phyloP scores from a whole-genome alignment of 2,329 filamentous ascomycete genomes.

The Penicillium sp. region DNA sequence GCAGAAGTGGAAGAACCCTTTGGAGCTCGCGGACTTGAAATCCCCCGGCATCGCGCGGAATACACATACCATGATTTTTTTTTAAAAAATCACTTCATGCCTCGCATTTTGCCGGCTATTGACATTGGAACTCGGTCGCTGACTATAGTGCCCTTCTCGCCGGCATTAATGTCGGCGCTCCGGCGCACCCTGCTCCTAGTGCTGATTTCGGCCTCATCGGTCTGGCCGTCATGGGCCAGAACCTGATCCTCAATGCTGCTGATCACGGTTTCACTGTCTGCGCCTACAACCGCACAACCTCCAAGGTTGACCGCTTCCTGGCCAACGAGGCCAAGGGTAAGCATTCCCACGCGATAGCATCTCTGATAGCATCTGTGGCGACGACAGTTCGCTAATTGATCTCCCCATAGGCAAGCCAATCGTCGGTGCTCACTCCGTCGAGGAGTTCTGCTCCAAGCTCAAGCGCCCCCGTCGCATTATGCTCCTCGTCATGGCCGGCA shows the following conservation, averaged over 20 bases:
- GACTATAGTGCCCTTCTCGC: conserved; percentile 71
- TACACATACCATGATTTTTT: conserved; percentile 1
- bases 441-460: conserved; percentile 95
- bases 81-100: neutral
- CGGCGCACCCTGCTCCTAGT: conserved; percentile 58
- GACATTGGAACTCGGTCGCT: conserved; percentile 41
- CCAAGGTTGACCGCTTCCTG: conserved; percentile 96
- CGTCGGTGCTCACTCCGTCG: conserved; percentile 85
- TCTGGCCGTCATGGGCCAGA: conserved; percentile 88
- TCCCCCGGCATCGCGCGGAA: conserved; percentile 2
- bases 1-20: neutral
- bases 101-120: conserved; percentile 28
- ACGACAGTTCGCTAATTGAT: conserved; percentile 33
- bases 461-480: conserved; percentile 97
- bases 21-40: neutral
- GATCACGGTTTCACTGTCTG: conserved; percentile 95
- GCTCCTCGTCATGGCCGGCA: conserved; percentile 98
- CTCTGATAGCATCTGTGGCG: neutral
- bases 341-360: conserved; percentile 19
- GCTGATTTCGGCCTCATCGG: conserved; percentile 91
- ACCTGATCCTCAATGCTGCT: conserved; percentile 86
- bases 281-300: conserved; percentile 97
- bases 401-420: conserved; percentile 75
- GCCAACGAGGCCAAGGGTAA: conserved; percentile 83
- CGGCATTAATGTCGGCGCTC: conserved; percentile 70